These are phyloP conservation scores for Xylariaceae sp. DNA, from an alignment of 2,329 filamentous ascomycete species.

Conservation along the genomic window DNA sequence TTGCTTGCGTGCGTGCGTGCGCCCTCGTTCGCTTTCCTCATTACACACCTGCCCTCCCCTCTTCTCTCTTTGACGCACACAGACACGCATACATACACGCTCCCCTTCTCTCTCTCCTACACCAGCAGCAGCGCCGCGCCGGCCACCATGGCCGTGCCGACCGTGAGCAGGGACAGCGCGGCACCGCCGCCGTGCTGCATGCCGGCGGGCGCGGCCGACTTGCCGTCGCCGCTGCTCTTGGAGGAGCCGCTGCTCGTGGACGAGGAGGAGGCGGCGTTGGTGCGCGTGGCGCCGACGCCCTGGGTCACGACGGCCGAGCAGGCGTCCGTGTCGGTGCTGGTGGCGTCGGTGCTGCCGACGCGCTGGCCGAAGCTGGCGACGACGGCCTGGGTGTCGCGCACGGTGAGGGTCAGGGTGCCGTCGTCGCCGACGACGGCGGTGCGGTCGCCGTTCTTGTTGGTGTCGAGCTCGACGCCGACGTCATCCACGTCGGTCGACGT, in stretches of 20 bases:
- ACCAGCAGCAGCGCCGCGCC: conserved; percentile 2
- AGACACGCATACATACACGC: not conserved
- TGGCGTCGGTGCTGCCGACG: not conserved
- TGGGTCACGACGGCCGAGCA: not conserved
- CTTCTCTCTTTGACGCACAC: not conserved
- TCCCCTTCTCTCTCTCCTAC: not conserved
- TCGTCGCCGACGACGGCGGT: conserved; percentile 25
- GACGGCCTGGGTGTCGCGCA: conserved; percentile 38
- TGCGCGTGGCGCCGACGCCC: conserved; percentile 4
- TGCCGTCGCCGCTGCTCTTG: conserved; percentile 2
- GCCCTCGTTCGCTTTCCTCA: not conserved
- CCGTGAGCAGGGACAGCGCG: conserved; percentile 6
- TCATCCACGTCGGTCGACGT: conserved; percentile 27
- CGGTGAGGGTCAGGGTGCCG: conserved; percentile 26
- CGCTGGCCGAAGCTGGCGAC: conserved; percentile 35
- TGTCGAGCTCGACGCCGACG: too few species aligned
- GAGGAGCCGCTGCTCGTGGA: not conserved
- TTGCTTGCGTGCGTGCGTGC: too few species aligned
- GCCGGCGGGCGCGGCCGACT: conserved; percentile 10
- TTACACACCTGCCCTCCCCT: not conserved
- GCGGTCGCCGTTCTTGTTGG: conserved; percentile 13
- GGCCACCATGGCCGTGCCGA: conserved; percentile 8
- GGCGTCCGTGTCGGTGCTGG: not conserved
- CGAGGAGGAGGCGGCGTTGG: conserved; percentile 4
- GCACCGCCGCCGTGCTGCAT: conserved; percentile 6